Evolutionary conservation across 2,329 filamentous ascomycete genomes (phyloP).

Genomic region (Graphilbum ipis-grandicollis): DNA sequence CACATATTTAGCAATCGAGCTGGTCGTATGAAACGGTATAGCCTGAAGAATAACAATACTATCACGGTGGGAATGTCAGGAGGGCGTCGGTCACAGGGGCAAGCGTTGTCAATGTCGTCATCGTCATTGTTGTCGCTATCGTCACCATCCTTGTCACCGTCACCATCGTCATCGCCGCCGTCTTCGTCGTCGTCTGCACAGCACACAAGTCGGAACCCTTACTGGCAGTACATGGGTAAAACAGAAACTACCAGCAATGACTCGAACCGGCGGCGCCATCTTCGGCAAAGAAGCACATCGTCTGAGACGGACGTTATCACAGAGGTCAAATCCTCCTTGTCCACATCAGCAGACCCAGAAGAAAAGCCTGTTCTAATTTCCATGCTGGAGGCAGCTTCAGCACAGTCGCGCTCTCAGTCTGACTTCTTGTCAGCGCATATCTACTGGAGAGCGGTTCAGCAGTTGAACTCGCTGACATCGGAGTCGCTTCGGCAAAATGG

Average conservation of each 20-base stretch:
- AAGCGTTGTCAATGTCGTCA: too few species aligned
- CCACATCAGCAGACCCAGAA: too few species aligned
- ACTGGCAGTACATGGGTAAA: conserved; percentile 1
- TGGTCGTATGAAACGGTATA: conserved; percentile 40
- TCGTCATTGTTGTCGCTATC: not conserved
- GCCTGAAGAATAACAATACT: conserved; percentile 42
- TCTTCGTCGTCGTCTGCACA: not conserved
- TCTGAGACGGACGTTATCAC: too few species aligned
- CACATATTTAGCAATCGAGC: conserved; percentile 53
- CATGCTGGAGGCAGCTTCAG: conserved; percentile 62
- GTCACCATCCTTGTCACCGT: not conserved
- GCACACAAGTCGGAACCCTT: conserved; percentile 39
- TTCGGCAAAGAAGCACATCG: not conserved
- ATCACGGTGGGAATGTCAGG: conserved; percentile 30
- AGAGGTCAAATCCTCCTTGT: too few species aligned
- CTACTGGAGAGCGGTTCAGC: conserved; percentile 69
- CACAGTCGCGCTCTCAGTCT: conserved; percentile 58
- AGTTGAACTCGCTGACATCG: conserved; percentile 46
- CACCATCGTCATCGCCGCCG: not conserved
- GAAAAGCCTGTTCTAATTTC: conserved; percentile 30
- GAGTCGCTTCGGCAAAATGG: conserved; percentile 47
- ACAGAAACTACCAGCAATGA: not conserved
- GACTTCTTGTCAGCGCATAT: conserved; percentile 73
- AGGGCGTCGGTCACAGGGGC: too few species aligned
- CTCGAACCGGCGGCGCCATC: not conserved